Evolutionary conservation across 192 early-diverging fungal genomes (phyloP), one percentile per base, ranked within the genome.

Genomic region (Backusella luteola): DNA sequence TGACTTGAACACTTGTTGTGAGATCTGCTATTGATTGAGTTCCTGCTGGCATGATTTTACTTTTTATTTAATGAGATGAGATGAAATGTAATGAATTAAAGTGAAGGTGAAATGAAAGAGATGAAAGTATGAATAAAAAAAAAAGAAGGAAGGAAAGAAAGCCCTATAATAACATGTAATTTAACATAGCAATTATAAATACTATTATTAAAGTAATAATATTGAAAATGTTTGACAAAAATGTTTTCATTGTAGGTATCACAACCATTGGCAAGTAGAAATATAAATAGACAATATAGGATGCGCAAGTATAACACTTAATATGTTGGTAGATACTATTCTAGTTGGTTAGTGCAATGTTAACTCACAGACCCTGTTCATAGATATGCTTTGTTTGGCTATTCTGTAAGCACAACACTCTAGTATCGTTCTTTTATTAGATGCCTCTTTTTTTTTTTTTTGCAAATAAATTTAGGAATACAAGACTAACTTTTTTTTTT

Each of bases 11-110:
- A 15, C 74, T 76, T 21, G 85, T 84, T 6, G 87, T 88, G 67
- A 88, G 69, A 78, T 86, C 86, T 74, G 85, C 83, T 73, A 87
- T 83, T 72, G 84, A 87, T 79, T 87, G 86, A 4, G 80, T 26
- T 63, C 56, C 56, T 63, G 56, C 56, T 63, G 56, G 23, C 56
- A 63, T 63, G 56, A 49, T 17, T 32, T 44, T 17, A 12, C 9
- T 32, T 46, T 44, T 32, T 67, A 23, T 9, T 32, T 3, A 63
- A 63, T 63, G 21, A 63, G 26, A 63, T 63, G 21, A 26, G 23
- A 63, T 63, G 56, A 29, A 29, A 63, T 63, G 56, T 29, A 63
- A 63, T 63, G 56, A 53, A 21, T n/a, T n/a, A 53, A 53, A n/a
- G 52, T 7, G 52, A 63, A 63, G 23, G 23, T 63, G 29, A 63